Evolutionary conservation across 352 stramenopile species (phyloP), one percentile per base, ranked within the genome.

Genomic region (Halophytophthora polymorphica): DNA sequence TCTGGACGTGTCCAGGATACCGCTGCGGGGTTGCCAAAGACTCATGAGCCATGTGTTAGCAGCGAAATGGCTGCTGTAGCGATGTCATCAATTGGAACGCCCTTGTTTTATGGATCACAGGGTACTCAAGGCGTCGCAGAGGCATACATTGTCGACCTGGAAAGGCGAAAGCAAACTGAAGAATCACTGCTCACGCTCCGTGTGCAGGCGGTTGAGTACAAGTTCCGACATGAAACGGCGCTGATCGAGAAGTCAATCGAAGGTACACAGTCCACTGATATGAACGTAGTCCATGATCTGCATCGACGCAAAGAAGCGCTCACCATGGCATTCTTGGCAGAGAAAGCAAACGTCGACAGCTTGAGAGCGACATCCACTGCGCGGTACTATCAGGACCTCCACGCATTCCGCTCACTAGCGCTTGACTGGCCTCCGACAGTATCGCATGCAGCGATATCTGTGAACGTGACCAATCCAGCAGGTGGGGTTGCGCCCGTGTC

Each of bases 321-420:
- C 1, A 54, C 47, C 15, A 77, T 86, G 61, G 54, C 55, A 2
- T 83, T 74, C 43, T 40, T 80, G 22, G 69, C 69, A 0, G 74
- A 86, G 37, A 73, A 74, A 42, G 73, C 71, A 2, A 71, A 73
- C 34, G 46, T 88, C 22, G 73, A 88, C 38, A 84, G 71, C 28
- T 42, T 83, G 10, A 74, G 69, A 33, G 72, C 76, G 2, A 64
- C 79, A 0, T 75, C 65, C 18, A 81, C 71, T 22, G 70, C 73
- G 12, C 66, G 71, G 12, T 90, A 83, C 46, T 90, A 85, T 33
- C 71, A 87, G 41, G 78, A 90, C 35, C 25, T 90, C 15, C 58
- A 85, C 10, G 54, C 65, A 0, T 82, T 87, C 29, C 73, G 75
- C 15, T 73, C 71, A 1, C 50, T 87, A 12, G 53, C 38, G 19